A percentile compares a stretch with the other conserved stretches of the same genome.
phyloP scores from a whole-genome alignment of 129 eudicot species.

The Smallanthus sonchifolius region DNA sequence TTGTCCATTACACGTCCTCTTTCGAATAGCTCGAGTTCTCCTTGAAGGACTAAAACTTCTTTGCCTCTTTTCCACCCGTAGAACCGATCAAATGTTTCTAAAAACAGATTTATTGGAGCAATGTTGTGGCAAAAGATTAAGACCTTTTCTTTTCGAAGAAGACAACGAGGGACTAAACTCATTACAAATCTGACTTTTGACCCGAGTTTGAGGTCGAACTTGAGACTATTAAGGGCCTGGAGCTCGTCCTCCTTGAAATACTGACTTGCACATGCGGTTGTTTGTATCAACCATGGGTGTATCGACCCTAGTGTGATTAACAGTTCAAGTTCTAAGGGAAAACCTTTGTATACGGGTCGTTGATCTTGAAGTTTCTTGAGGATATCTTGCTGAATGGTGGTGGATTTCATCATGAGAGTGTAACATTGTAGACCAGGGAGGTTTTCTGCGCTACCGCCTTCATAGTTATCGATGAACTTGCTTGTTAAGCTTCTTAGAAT shows the following conservation, averaged over 20 bases:
- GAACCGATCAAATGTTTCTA: constrained; percentile 63
- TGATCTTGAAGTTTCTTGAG: constrained; percentile 68
- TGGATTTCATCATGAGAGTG: constrained; percentile 93
- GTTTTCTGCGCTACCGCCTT: constrained; percentile 80
- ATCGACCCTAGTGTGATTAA: constrained; percentile 91
- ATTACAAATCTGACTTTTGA: constrained; percentile 85
- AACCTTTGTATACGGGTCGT: constrained; percentile 73
- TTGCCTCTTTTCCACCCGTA: constrained; percentile 81
- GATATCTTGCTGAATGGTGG: constrained; percentile 76
- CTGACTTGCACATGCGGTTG: constrained; percentile 73
- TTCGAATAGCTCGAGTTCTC: constrained; percentile 92
- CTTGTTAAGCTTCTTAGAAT: constrained; percentile 70
- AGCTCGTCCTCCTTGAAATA: constrained; percentile 60
- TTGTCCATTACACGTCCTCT: constrained; percentile 91
- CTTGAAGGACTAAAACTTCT: constrained; percentile 84
- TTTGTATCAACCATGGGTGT: constrained; percentile 92
- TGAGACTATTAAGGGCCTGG: constrained; percentile 51
- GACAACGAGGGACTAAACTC: constrained; percentile 81
- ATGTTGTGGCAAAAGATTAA: constrained; percentile 96
- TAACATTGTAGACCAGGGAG: constrained; percentile 89
- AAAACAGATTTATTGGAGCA: constrained; percentile 87
- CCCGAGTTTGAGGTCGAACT: constrained; percentile 71
- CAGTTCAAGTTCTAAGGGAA: constrained; percentile 85
- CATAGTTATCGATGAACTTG: constrained; percentile 79
- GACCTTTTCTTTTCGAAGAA: constrained; percentile 76